phyloP scores from a whole-genome alignment of 331 rosid species.

The Saraca asoca region DNA sequence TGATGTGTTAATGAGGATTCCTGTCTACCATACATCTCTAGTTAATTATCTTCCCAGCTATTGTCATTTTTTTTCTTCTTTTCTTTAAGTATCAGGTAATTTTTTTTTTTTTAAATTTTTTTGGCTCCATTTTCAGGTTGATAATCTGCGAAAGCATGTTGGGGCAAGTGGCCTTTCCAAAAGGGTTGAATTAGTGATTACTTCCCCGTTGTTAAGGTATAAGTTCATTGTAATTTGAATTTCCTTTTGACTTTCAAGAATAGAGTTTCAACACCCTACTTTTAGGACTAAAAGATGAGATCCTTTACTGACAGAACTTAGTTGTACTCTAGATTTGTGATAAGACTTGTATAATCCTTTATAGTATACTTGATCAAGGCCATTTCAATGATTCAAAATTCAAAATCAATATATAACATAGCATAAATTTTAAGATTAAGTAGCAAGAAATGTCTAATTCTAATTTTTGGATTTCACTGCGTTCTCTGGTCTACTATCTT shows the following conservation, averaged over 20 bases:
- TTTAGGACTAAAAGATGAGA: neutral
- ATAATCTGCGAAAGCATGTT: slow-evolving; percentile 71
- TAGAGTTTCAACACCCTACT: too few species aligned
- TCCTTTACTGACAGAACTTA: neutral
- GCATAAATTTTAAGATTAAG: too few species aligned
- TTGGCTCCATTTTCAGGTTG: slow-evolving; percentile 58
- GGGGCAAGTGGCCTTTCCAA: slow-evolving; percentile 59
- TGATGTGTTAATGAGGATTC: neutral
- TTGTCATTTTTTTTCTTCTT: neutral
- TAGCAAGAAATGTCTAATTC: too few species aligned
- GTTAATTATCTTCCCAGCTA: neutral
- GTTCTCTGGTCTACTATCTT: too few species aligned
- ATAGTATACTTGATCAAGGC: too few species aligned
- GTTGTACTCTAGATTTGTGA: too few species aligned
- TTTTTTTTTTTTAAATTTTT: slow-evolving; percentile 6
- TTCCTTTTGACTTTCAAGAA: too few species aligned
- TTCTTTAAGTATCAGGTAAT: neutral
- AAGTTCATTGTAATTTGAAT: slow-evolving; percentile 7
- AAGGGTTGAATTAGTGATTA: slow-evolving; percentile 65
- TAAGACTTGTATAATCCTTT: too few species aligned
- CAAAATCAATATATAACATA: too few species aligned
- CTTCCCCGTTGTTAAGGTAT: slow-evolving; percentile 85
- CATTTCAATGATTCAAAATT: too few species aligned
- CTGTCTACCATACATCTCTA: slow-evolving; percentile 22
- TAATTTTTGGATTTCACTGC: too few species aligned